Percentiles rank a stretch among this genome's conserved stretches.
phyloP scores from a whole-genome alignment of 352 stramenopile species.

The Globisporangium paddicum region DNA sequence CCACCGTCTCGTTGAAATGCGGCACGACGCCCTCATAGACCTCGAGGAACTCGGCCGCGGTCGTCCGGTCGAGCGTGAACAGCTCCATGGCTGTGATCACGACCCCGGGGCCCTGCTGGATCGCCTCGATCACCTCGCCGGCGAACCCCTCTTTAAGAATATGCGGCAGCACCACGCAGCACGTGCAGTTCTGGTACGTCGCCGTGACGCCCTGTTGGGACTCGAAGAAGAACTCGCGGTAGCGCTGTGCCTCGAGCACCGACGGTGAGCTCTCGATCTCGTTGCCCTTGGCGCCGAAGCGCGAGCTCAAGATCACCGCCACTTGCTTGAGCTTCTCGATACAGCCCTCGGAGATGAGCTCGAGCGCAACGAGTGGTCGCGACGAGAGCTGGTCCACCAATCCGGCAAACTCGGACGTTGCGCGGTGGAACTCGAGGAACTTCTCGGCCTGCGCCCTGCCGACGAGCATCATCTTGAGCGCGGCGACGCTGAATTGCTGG shows the following conservation, averaged over 20 bases:
- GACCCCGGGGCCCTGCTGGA: constrained; percentile 64
- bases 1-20: constrained; percentile 63
- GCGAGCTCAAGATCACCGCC: constrained; percentile 30
- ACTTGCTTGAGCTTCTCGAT: constrained; percentile 62
- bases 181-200: constrained; percentile 87
- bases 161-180: constrained; percentile 91
- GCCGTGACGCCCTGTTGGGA: constrained; percentile 52
- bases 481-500: constrained; percentile 66
- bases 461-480: constrained; percentile 78
- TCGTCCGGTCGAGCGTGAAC: constrained; percentile 84
- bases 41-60: constrained; percentile 51
- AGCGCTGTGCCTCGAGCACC: constrained; percentile 49
- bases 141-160: constrained; percentile 83
- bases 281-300: constrained; percentile 33
- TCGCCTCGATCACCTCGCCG: constrained; percentile 81
- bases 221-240: constrained; percentile 63
- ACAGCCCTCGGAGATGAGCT: constrained; percentile 70
- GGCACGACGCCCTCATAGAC: constrained; percentile 90
- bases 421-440: constrained; percentile 41
- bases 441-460: constrained; percentile 42
- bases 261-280: constrained; percentile 50
- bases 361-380: constrained; percentile 54
- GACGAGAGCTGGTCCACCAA: constrained; percentile 34
- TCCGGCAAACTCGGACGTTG: constrained; percentile 22
- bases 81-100: constrained; percentile 85